Base-by-base conservation (phyloP, 208 protist species). In the Leishmania lainsoni region DNA sequence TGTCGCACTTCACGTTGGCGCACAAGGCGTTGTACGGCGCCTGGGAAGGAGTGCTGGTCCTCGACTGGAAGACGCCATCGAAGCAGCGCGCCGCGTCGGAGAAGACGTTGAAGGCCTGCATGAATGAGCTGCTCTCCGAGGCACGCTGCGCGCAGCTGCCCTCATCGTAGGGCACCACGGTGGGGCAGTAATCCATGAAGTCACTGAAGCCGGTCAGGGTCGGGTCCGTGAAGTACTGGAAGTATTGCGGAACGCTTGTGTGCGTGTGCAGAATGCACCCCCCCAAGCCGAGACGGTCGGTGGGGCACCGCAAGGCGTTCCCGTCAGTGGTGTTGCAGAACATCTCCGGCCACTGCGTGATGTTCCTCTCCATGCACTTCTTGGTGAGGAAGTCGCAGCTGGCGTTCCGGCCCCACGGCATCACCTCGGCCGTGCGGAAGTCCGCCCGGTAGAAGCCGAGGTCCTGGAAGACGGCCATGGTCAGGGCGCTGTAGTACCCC, bases 391-490 rank as follows among this genome's bases (percentile, higher is more conserved):
- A 86, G 35, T 32, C 59, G 76, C 94, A 97, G 32, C 95, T 92
- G 2, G 73, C 45, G 29, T 90, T 83, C 45, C 80, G 68, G 63
- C 96, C 95, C 90, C 91, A 98, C 39, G 63, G 39, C 85, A 98
- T 91, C 32, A 56, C 75, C 63, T 96, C 88, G 2, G 86, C 90
- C 69, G 84, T 86, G 65, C 16, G 75, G 80, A 90, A 96, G 81
- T 91, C 82, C 29, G 82, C 92, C 26, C 76, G 58, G 88, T 98
- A 98, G 79, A 85, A 96, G 49, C 91, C 91, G 3, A 94, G 75
- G 79, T 98, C 94, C 32, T 96, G 76, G 61, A 98, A 93, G 1
- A 85, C 61, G 0, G 94, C 87, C 68, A 98, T 81, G 29, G 97
- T 98, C 10, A 98, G 74, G 8, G 80, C 86, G n/a, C 75, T 94